Evolutionary conservation across 352 stramenopile genomes (phyloP).

Genomic region (Lagenidium giganteum): DNA sequence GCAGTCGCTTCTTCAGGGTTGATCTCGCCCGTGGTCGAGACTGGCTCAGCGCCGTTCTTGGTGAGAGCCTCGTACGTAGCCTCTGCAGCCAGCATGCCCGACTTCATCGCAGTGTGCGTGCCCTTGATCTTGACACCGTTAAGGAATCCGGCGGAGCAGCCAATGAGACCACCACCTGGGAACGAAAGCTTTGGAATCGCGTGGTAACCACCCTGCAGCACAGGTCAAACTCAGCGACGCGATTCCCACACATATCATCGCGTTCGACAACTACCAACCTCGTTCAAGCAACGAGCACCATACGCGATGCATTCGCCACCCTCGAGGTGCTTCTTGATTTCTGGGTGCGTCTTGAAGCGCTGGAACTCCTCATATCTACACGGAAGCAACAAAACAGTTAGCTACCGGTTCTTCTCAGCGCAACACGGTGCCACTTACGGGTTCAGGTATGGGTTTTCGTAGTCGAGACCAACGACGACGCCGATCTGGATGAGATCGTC

Average conservation of each 20-base stretch:
- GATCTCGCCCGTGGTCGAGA: constrained; percentile 68
- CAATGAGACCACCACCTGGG: constrained; percentile 93
- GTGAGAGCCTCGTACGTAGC: constrained; percentile 89
- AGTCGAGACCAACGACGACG: constrained; percentile 98
- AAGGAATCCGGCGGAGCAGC: constrained; percentile 97
- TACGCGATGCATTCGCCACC: constrained; percentile 97
- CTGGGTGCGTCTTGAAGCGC: constrained; percentile 98
- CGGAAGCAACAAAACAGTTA: neutral
- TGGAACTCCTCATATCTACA: constrained; percentile 97
- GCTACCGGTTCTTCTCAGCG: no score
- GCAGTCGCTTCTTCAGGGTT: constrained; percentile 50
- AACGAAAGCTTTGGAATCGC: constrained; percentile 98
- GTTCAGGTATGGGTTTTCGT: constrained; percentile 99
- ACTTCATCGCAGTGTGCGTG: constrained; percentile 99
- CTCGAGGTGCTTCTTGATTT: constrained; percentile 91
- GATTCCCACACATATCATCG: neutral
- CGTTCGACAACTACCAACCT: no score
- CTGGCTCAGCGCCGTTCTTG: constrained; percentile 38
- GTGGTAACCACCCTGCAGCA: constrained; percentile 97
- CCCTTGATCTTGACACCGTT: constrained; percentile 99
- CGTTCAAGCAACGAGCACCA: constrained; percentile 92
- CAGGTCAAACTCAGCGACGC: no score
- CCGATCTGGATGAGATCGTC: constrained; percentile 94
- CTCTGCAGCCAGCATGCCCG: constrained; percentile 96
- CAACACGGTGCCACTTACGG: constrained; percentile 60